A percentile compares a stretch with the other conserved stretches of the same genome.
phyloP scores from a whole-genome alignment of 225 moss, liverwort and hornwort species.

The Pseudoscleropodium purum region DNA sequence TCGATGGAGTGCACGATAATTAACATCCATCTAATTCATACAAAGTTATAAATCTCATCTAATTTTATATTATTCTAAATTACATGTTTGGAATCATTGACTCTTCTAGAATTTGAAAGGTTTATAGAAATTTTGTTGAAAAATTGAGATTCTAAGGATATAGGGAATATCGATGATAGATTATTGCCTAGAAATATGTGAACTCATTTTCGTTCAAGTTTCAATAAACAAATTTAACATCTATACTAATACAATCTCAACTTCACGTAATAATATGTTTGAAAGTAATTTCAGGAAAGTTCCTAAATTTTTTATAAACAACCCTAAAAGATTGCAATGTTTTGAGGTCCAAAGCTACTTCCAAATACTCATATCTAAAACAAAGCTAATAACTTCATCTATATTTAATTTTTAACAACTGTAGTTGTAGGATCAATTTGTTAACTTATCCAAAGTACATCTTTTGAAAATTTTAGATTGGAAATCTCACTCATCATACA shows the following conservation, averaged over 20 bases:
- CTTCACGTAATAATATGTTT: not conserved
- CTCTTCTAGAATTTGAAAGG: not conserved
- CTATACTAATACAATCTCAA: no score
- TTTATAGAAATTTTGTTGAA: not conserved
- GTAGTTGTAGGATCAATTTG: accelerated
- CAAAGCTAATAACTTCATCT: not conserved
- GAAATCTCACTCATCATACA: no score
- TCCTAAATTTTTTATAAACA: no score
- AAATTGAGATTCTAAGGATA: not conserved
- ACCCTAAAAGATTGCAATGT: accelerated
- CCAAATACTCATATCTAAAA: not conserved
- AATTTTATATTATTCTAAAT: not conserved
- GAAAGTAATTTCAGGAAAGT: no score
- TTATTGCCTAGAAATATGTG: not conserved
- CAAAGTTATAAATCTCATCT: not conserved
- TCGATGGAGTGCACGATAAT: not conserved
- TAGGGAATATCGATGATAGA: not conserved
- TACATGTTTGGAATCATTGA: not conserved
- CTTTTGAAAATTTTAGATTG: no score
- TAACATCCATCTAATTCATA: not conserved
- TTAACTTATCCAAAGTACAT: no score
- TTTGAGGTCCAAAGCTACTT: not conserved
- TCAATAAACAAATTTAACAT: not conserved
- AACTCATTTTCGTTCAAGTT: not conserved
- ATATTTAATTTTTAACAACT: not conserved